Percentiles rank a stretch among this genome's conserved stretches.
Conservation (phyloP, 768 basidiomycete species). For the Coprinopsis sp. region DNA sequence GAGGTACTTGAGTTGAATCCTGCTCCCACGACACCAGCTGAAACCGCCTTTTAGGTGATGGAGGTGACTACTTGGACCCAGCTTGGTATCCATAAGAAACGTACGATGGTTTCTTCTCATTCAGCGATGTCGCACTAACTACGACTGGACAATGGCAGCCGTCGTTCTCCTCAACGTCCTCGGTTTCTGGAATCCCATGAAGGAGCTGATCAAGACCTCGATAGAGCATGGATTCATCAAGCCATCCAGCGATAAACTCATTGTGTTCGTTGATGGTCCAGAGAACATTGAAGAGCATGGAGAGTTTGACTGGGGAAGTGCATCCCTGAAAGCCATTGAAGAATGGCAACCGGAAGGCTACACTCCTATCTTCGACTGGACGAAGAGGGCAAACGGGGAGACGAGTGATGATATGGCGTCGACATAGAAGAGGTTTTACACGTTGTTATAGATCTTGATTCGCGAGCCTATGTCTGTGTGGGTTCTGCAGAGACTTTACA, state of each 20-base stretch:
- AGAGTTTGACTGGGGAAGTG: slow-evolving; percentile 73
- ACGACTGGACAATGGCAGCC: slow-evolving; percentile 44
- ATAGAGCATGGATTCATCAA: slow-evolving; percentile 73
- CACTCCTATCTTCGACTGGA: slow-evolving; percentile 47
- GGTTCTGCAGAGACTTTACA: slow-evolving; percentile 14
- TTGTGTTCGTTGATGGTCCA: slow-evolving; percentile 77
- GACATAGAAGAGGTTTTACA: not conserved
- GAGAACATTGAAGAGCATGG: slow-evolving; percentile 45
- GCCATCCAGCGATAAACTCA: slow-evolving; percentile 51
- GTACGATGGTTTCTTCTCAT: slow-evolving; percentile 34
- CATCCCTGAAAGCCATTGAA: slow-evolving; percentile 59
- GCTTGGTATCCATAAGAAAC: slow-evolving; percentile 80
- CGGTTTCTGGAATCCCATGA: slow-evolving; percentile 80
- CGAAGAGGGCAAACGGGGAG: slow-evolving; percentile 30
- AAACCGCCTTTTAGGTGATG: slow-evolving; percentile 47
- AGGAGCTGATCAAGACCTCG: slow-evolving; percentile 63
- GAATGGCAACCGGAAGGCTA: slow-evolving; percentile 42
- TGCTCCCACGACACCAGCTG: slow-evolving; percentile 1
- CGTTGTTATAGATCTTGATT: slow-evolving; percentile 1
- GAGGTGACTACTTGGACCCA: slow-evolving; percentile 97
- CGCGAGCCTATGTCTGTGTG: not conserved
- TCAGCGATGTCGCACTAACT: not conserved
- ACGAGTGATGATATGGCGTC: slow-evolving; percentile 6
- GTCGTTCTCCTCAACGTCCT: slow-evolving; percentile 85
- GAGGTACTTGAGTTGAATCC: slow-evolving; percentile 48